Evolutionary conservation across 495 filamentous ascomycete genomes (phyloP).

Genomic region (Viridothelium virens): DNA sequence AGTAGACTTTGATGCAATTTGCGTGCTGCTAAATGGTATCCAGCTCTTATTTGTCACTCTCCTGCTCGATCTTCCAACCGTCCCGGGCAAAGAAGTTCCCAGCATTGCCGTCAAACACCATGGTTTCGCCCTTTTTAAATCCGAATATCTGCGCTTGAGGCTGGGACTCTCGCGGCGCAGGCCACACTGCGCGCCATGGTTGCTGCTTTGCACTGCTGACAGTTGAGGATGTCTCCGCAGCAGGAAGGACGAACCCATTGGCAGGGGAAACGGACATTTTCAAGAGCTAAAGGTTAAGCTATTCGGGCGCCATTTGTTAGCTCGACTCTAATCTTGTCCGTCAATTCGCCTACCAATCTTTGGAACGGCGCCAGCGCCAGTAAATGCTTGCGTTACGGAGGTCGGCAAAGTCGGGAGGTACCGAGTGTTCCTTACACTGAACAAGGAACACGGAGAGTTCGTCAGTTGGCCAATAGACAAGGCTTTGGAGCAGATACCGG

Average conservation of each 20-base stretch:
- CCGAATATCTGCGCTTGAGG: constrained; percentile 11
- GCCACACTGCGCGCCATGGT: constrained; percentile 19
- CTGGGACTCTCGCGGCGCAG: constrained; percentile 10
- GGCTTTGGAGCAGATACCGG: too few species aligned
- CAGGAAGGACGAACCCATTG: background rate
- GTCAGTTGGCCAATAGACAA: too few species aligned
- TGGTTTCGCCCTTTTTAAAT: constrained; percentile 14
- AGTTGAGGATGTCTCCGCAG: background rate
- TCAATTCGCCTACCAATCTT: too few species aligned
- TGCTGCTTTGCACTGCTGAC: background rate
- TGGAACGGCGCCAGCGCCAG: too few species aligned
- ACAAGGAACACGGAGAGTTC: too few species aligned
- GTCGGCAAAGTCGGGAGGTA: too few species aligned
- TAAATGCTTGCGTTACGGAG: too few species aligned
- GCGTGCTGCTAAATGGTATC: background rate
- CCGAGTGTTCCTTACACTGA: too few species aligned
- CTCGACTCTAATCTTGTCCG: too few species aligned
- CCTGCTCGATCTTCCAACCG: constrained; percentile 12
- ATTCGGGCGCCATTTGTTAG: too few species aligned
- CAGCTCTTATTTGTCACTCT: background rate
- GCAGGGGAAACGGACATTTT: background rate
- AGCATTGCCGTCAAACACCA: constrained; percentile 14
- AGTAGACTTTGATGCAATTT: background rate
- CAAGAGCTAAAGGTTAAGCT: background rate
- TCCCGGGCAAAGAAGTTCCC: constrained; percentile 14